These are phyloP conservation scores for Scleromitrula shiraiana DNA, from an alignment of 2,329 filamentous ascomycete genomes.

Conservation along the genomic window DNA sequence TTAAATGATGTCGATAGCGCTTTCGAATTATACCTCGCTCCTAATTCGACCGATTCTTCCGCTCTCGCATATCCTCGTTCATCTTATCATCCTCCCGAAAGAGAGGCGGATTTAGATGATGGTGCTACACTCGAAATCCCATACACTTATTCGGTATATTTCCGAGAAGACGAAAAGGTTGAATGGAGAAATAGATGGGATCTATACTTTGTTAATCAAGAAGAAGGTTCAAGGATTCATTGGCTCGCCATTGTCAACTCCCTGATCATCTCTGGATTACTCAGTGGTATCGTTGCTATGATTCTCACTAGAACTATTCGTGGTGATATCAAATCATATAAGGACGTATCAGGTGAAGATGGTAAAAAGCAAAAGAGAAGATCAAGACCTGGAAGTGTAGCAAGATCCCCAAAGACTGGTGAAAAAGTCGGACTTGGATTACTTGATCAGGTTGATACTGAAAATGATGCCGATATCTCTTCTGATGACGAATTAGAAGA, in stretches of 20 bases:
- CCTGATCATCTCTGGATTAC: slow-evolving; percentile 69
- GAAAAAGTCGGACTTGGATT: slow-evolving; percentile 50
- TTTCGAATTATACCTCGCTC: slow-evolving; percentile 61
- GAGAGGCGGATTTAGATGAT: slow-evolving; percentile 51
- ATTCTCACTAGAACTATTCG: slow-evolving; percentile 73
- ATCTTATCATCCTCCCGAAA: slow-evolving; percentile 47
- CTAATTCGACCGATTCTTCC: slow-evolving; percentile 47
- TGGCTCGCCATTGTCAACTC: slow-evolving; percentile 88
- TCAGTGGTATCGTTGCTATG: slow-evolving; percentile 73
- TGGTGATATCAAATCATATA: slow-evolving; percentile 69
- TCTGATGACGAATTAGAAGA: slow-evolving; percentile 75
- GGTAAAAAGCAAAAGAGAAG: slow-evolving; percentile 51
- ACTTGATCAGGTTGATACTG: slow-evolving; percentile 50
- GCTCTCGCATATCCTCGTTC: slow-evolving; percentile 46
- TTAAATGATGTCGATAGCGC: slow-evolving; percentile 54
- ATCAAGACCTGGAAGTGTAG: slow-evolving; percentile 33
- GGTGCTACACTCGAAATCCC: slow-evolving; percentile 63
- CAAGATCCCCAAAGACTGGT: slow-evolving; percentile 35
- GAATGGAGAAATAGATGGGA: slow-evolving; percentile 86
- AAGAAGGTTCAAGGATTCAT: slow-evolving; percentile 72
- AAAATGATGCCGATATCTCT: slow-evolving; percentile 44
- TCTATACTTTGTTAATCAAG: slow-evolving; percentile 81
- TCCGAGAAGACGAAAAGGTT: slow-evolving; percentile 69
- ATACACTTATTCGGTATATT: slow-evolving; percentile 86
- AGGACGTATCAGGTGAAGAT: slow-evolving; percentile 57